These are phyloP conservation scores for Trametopsis cervina DNA, from an alignment of 768 basidiomycete species.

Conservation along the genomic window DNA sequence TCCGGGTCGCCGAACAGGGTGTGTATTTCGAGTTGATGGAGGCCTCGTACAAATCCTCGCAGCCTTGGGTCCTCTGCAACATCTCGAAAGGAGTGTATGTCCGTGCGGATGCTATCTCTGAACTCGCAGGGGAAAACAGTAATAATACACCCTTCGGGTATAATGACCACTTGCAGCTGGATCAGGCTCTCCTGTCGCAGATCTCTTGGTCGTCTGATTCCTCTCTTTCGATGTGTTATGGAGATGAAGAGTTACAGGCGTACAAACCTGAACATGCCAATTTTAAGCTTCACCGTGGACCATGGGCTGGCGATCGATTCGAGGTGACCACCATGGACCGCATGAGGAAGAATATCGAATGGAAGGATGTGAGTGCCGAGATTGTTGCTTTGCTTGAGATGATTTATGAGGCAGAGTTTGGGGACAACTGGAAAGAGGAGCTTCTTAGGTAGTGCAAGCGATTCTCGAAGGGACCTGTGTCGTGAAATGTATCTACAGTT, in stretches of 20 bases:
- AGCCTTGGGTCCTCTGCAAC: constrained; percentile 5
- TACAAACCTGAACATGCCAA: too few species aligned
- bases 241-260: background rate
- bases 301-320: constrained; percentile 9
- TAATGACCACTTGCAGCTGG: background rate
- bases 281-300: background rate
- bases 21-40: background rate
- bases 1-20: background rate
- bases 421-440: background rate
- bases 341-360: background rate
- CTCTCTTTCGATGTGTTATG: background rate
- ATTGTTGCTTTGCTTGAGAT: background rate
- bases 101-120: background rate
- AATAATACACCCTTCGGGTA: background rate
- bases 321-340: background rate
- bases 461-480: too few species aligned
- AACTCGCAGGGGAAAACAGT: background rate
- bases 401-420: background rate
- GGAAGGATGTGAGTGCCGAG: constrained; percentile 6
- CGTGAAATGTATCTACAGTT: too few species aligned
- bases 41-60: background rate
- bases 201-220: constrained; percentile 6
- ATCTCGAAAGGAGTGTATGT: constrained; percentile 6
- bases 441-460: too few species aligned
- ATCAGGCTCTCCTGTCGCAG: background rate